Evolutionary conservation across 805 yeast species (phyloP).

Genomic region (Babjeviella inositovora): DNA sequence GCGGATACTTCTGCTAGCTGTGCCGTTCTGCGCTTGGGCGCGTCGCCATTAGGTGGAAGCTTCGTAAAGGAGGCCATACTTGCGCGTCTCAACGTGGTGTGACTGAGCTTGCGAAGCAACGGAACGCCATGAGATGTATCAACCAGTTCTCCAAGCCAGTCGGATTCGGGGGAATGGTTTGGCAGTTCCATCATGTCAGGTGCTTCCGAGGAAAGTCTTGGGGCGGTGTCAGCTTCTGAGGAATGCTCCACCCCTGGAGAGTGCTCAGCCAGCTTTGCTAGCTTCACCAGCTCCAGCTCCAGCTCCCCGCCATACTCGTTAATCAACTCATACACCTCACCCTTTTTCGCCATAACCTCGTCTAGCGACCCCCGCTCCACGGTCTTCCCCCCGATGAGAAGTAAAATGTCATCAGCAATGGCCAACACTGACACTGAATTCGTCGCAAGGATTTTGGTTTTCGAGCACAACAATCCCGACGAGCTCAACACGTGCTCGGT

Average conservation of each 20-base stretch:
- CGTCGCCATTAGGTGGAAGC: conserved; percentile 11
- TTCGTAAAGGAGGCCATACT: conserved; percentile 44
- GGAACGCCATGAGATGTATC: background rate
- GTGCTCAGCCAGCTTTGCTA: background rate
- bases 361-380: conserved; percentile 26
- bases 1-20: conserved; percentile 36
- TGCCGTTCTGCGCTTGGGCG: conserved; percentile 17
- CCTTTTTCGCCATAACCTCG: conserved; percentile 8
- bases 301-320: conserved; percentile 15
- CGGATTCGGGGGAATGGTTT: too few species aligned
- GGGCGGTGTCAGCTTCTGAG: too few species aligned
- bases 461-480: conserved; percentile 28
- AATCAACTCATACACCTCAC: conserved; percentile 15
- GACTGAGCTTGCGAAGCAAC: conserved; percentile 2
- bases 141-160: background rate
- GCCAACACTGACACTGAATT: conserved; percentile 38
- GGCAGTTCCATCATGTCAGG: too few species aligned
- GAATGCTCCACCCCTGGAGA: too few species aligned
- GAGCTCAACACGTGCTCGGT: conserved; percentile 28
- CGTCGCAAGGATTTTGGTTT: conserved; percentile 41
- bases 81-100: conserved; percentile 33
- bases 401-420: conserved; percentile 43
- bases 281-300: too few species aligned
- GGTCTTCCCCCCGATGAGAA: conserved; percentile 36
- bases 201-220: too few species aligned